phyloP scores from a whole-genome alignment of 352 stramenopile genomes.

The Globisporangium nodosum region DNA sequence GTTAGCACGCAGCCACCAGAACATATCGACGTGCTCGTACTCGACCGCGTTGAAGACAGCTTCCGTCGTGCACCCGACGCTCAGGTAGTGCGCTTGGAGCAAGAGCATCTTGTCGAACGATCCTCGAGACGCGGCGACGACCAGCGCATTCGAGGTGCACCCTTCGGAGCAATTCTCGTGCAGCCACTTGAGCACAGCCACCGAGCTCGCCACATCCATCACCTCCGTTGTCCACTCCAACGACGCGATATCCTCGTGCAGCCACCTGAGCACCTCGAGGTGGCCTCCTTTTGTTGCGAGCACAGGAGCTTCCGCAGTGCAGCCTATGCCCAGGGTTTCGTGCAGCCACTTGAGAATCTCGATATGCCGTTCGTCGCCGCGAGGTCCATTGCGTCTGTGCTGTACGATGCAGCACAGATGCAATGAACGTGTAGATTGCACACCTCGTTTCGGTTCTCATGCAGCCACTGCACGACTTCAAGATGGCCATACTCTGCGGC shows the following conservation, averaged over 20 bases:
- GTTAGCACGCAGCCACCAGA: background rate
- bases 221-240: background rate
- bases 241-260: background rate
- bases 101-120: background rate
- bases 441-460: slow-evolving; percentile 1
- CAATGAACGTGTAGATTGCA: background rate
- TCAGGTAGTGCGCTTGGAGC: background rate
- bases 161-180: background rate
- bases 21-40: background rate
- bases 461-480: slow-evolving; percentile 7
- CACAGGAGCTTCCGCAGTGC: background rate
- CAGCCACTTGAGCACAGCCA: slow-evolving; percentile 4
- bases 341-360: background rate
- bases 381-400: slow-evolving; percentile 5
- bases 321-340: background rate
- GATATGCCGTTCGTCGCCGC: background rate
- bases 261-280: slow-evolving; percentile 4
- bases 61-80: background rate
- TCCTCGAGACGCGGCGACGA: background rate
- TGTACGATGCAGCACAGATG: too few relatives aligned
- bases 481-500: slow-evolving; percentile 6
- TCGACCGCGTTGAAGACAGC: background rate
- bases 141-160: background rate
- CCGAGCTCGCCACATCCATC: background rate
- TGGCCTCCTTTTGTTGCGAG: slow-evolving; percentile 1